These are phyloP conservation scores for Phaeosphaeria sp. DNA, from an alignment of 2,329 filamentous ascomycete species.

Conservation along the genomic window DNA sequence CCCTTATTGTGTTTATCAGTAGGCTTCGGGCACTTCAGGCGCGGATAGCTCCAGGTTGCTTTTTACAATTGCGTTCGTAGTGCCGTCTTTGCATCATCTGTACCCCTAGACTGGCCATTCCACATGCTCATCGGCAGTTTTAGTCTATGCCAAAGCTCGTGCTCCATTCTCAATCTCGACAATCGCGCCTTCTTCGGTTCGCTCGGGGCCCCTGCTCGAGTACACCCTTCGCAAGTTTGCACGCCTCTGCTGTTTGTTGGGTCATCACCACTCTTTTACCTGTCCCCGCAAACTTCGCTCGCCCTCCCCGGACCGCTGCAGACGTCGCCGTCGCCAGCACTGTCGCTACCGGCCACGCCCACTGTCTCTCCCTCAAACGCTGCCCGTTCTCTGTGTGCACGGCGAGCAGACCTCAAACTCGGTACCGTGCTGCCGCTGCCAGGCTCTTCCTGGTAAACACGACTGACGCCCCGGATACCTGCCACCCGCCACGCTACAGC, in stretches of 20 bases:
- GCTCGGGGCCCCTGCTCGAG: not conserved
- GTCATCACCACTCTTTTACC: not conserved
- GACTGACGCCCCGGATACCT: conserved; percentile 16
- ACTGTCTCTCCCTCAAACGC: conserved; percentile 3
- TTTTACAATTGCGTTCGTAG: not conserved
- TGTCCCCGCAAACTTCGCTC: not conserved
- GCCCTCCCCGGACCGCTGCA: not conserved
- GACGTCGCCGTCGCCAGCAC: conserved; percentile 1
- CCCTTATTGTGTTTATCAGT: conserved; percentile 1
- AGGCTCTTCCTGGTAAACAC: conserved; percentile 16
- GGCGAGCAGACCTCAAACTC: conserved; percentile 9
- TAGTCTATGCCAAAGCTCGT: not conserved
- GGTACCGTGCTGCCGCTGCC: conserved; percentile 13
- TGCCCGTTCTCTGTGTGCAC: not conserved
- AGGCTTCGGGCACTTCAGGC: not conserved
- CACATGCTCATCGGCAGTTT: not conserved
- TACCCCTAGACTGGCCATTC: not conserved
- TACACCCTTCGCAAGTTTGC: not conserved
- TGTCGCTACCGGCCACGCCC: not conserved
- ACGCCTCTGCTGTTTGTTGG: not conserved
- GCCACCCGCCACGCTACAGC: conserved; percentile 13
- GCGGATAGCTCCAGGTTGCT: not conserved
- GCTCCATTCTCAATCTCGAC: conserved; percentile 1
- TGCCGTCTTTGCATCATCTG: conserved; percentile 1
- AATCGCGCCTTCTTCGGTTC: conserved; percentile 6